Base-by-base conservation (phyloP, 805 yeast genomes). In the Yamadazyma paraphyllophila region DNA sequence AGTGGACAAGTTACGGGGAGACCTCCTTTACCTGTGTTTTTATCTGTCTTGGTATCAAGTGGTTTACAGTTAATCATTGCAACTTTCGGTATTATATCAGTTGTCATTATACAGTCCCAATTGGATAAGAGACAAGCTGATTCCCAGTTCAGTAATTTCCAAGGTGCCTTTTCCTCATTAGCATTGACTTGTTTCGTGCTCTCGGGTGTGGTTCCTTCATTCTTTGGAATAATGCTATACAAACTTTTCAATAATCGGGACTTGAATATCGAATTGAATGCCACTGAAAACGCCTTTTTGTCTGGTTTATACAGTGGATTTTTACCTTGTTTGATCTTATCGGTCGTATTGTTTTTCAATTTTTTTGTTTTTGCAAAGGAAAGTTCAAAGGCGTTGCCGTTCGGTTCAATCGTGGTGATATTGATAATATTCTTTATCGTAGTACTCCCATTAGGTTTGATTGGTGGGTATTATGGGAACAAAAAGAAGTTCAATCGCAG, bases 151-250 rank as follows among this genome's bases (percentile, higher is more conserved):
- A 88, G 85, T 47, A 77, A 80, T 54, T 80, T 81, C 45, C 78
- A 85, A 46, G 88, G 88, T 34, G 81, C 88, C 12, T 60, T 85
- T 43, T 41, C 55, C 8, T 74, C 87, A 7, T 70, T 83, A 41
- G 79, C 89, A 0, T 56, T 85, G 17, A 58, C 77, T 2, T 69
- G 82, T 47, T 82, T 88, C 55, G 77, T 85, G 3, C 59, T 78
- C 25, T 88, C 92, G 16, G 95, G 94, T 0, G 75, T 82, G 29
- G 74, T 85, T 44, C 82, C 95, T 1, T 89, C 96, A 0, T 87
- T 78, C 59, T 67, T 81, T 4, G 88, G 94, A 36, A 75, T 86
- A 12, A 74, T 81, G 48, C 68, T 85, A 38, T 80, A 76, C 62
- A 82, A 79, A 57, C 57, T 73, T n/a, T 77, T 83, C 59, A 68